Evolutionary conservation across 768 basidiomycete species (phyloP).

Genomic region (Favolaschia claudopus): DNA sequence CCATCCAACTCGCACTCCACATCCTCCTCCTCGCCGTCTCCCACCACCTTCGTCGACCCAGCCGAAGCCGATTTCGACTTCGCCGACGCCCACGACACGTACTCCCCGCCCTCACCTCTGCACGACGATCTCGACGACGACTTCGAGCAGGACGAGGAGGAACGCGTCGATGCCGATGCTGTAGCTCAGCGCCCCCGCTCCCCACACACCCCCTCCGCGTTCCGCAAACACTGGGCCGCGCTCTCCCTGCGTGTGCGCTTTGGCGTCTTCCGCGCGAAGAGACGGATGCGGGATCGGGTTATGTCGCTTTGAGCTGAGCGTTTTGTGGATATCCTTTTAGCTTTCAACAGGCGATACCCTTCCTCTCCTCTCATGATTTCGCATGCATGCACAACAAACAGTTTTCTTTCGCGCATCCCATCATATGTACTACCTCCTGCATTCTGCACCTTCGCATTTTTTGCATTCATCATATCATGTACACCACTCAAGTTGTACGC

Average conservation of each 20-base stretch:
- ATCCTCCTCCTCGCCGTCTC: background rate
- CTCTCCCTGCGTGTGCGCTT: conserved; percentile 27
- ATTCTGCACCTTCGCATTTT: no score
- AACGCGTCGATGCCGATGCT: background rate
- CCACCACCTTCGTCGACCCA: no score
- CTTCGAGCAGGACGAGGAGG: background rate
- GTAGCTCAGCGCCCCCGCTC: background rate
- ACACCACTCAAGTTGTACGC: no score
- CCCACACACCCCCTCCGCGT: background rate
- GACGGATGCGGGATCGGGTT: conserved; percentile 16
- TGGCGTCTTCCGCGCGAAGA: conserved; percentile 26
- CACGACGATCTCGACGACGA: background rate
- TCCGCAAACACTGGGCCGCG: conserved; percentile 19
- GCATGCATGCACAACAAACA: background rate
- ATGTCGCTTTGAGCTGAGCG: conserved; percentile 10
- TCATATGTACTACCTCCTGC: no score
- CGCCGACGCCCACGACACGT: no score
- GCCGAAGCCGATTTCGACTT: no score
- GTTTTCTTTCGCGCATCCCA: background rate
- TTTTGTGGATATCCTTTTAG: background rate
- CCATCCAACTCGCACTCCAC: background rate
- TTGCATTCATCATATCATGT: no score
- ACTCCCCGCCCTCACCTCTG: no score
- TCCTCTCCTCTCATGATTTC: background rate
- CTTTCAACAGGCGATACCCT: background rate